phyloP scores from a whole-genome alignment of 768 basidiomycete species.

The Russula ochroleuca region DNA sequence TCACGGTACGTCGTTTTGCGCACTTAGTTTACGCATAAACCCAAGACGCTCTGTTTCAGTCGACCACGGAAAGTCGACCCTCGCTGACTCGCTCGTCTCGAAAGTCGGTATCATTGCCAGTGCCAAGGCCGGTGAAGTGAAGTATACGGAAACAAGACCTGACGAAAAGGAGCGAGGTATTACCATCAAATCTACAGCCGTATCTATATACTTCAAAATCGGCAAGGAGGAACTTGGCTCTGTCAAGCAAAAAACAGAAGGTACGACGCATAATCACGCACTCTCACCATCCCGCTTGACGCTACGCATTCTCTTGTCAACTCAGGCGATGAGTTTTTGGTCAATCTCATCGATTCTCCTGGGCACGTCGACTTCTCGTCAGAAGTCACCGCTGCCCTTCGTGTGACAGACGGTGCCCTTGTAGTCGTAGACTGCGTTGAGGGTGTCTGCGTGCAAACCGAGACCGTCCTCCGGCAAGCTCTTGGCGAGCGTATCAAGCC shows the following conservation, averaged over 20 bases:
- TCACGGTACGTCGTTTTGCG: constrained; percentile 55
- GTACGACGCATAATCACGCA: too few relatives aligned
- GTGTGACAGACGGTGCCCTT: constrained; percentile 98
- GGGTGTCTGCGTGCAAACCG: constrained; percentile 99
- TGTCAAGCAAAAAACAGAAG: constrained; percentile 93
- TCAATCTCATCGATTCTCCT: constrained; percentile 99
- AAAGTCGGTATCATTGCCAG: constrained; percentile 99
- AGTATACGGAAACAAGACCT: constrained; percentile 94
- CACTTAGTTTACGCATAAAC: constrained; percentile 29
- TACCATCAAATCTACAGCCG: constrained; percentile 99
- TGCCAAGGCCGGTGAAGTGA: constrained; percentile 92
- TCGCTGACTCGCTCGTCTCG: constrained; percentile 97
- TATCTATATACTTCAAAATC: constrained; percentile 99
- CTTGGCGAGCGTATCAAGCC: constrained; percentile 99
- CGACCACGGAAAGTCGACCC: constrained; percentile 99
- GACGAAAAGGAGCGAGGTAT: constrained; percentile 99
- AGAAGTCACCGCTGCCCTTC: constrained; percentile 98
- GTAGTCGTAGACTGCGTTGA: constrained; percentile 99
- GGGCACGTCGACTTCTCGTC: constrained; percentile 99
- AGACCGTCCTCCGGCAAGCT: constrained; percentile 97
- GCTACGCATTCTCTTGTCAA: too few relatives aligned
- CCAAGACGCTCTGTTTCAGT: constrained; percentile 44
- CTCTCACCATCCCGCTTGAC: constrained; percentile 6
- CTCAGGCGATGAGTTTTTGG: constrained; percentile 90
- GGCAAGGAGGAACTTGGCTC: constrained; percentile 78